Percentiles rank a stretch among this genome's conserved stretches.
These are phyloP conservation scores for Penicillium sp. DNA, from an alignment of 2,329 filamentous ascomycete species.

Conservation along the genomic window DNA sequence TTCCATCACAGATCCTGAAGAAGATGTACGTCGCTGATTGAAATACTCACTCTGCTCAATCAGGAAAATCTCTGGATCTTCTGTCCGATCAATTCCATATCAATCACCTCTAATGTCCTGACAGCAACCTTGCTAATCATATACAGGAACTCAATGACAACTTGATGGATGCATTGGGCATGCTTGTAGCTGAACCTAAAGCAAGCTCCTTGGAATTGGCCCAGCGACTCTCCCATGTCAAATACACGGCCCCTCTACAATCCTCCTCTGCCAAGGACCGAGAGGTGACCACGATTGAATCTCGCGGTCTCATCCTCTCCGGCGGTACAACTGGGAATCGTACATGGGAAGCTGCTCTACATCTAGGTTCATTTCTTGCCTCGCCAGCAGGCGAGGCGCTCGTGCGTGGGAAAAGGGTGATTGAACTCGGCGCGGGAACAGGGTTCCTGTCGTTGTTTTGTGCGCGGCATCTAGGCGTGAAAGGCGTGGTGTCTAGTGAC, in stretches of 20 bases:
- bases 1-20: constrained; percentile 77
- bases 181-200: constrained; percentile 65
- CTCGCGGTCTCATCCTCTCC: constrained; percentile 59
- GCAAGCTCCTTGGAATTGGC: constrained; percentile 67
- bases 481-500: constrained; percentile 63
- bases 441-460: constrained; percentile 68
- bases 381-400: constrained; percentile 49
- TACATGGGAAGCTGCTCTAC: constrained; percentile 71
- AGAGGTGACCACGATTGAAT: constrained; percentile 54
- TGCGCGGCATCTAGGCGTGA: constrained; percentile 60
- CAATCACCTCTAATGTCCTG: not conserved
- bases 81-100: not conserved
- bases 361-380: constrained; percentile 64
- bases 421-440: constrained; percentile 70
- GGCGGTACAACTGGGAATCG: constrained; percentile 67
- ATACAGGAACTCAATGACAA: constrained; percentile 79
- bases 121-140: constrained; percentile 3
- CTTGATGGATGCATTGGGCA: constrained; percentile 70
- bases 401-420: constrained; percentile 57
- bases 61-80: not conserved
- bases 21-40: constrained; percentile 67
- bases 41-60: too few species aligned
- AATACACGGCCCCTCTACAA: constrained; percentile 58
- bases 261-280: constrained; percentile 10
- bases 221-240: constrained; percentile 74